Evolutionary conservation across 108 stramenopile species (phyloP).

Genomic region (Discostella stelligeroides): DNA sequence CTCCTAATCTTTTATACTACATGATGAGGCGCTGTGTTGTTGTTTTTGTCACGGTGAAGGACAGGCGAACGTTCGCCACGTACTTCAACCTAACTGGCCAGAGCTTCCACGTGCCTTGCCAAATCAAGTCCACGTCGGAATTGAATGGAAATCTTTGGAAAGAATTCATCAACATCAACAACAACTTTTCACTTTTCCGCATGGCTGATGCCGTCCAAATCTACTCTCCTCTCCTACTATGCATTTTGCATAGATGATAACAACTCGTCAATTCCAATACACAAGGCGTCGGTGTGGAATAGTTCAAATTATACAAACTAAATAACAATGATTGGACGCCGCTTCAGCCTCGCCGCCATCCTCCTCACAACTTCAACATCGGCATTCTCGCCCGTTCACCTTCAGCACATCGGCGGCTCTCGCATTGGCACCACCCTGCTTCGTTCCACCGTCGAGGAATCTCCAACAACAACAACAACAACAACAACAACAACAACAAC

Average conservation of each 20-base stretch:
- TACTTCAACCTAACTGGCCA: neutral
- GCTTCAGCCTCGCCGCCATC: conserved; percentile 26
- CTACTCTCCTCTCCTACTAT: too few relatives aligned
- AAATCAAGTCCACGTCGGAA: neutral
- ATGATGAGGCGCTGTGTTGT: too few relatives aligned
- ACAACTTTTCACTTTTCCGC: too few relatives aligned
- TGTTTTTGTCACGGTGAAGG: neutral
- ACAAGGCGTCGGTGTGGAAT: too few relatives aligned
- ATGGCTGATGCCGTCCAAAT: too few relatives aligned
- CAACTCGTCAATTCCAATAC: too few relatives aligned
- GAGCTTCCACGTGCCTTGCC: neutral
- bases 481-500: neutral
- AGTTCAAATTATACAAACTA: too few relatives aligned
- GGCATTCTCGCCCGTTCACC: conserved; percentile 30
- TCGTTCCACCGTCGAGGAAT: conserved; percentile 29
- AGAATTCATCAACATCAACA: too few relatives aligned
- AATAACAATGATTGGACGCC: conserved; percentile 9
- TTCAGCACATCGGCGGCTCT: conserved; percentile 7
- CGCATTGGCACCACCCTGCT: conserved; percentile 13
- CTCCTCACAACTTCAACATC: neutral
- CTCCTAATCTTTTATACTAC: too few relatives aligned
- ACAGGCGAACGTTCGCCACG: neutral
- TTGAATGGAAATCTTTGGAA: too few relatives aligned
- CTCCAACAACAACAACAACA: conserved; percentile 1
- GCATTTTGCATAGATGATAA: too few relatives aligned